Conservation (phyloP, 148 eudicot species). For the Nyssa sinensis region DNA sequence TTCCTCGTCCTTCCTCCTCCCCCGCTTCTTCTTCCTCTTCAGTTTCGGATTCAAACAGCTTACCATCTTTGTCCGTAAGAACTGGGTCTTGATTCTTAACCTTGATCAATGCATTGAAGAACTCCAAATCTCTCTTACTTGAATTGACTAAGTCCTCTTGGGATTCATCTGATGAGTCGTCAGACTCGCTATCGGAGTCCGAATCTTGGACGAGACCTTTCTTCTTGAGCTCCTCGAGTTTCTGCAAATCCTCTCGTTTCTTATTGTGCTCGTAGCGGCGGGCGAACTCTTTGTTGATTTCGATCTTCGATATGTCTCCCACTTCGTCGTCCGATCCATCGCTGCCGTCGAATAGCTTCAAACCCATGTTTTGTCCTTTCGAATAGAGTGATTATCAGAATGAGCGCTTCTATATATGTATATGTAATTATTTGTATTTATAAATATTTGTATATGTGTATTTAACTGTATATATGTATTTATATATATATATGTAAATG, state of each 20-base stretch:
- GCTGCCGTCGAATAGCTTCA: conserved; percentile 60
- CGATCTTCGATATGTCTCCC: conserved; percentile 56
- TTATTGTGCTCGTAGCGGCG: conserved; percentile 83
- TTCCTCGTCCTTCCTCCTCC: conserved; percentile 9
- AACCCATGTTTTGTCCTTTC: neutral
- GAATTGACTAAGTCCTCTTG: conserved; percentile 19
- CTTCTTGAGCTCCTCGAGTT: conserved; percentile 41
- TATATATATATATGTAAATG: too few relatives aligned
- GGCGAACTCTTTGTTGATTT: conserved; percentile 67
- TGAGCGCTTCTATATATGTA: too few relatives aligned
- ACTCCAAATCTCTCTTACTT: conserved; percentile 35
- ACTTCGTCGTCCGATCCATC: conserved; percentile 19
- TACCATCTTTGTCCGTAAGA: conserved; percentile 48
- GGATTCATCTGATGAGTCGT: conserved; percentile 32
- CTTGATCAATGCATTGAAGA: conserved; percentile 55
- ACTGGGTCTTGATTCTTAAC: conserved; percentile 66
- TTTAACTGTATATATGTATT: too few relatives aligned
- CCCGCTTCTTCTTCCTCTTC: neutral
- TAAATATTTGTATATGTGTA: too few relatives aligned
- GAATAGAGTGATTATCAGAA: too few relatives aligned
- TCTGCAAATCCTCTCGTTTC: conserved; percentile 48
- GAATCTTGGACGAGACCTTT: conserved; percentile 27
- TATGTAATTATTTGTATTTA: too few relatives aligned
- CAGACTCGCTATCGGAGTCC: conserved; percentile 46
- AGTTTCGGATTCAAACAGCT: conserved; percentile 50